These are phyloP conservation scores for Bombardia bombarda DNA, from an alignment of 495 filamentous ascomycete species.

Conservation along the genomic window DNA sequence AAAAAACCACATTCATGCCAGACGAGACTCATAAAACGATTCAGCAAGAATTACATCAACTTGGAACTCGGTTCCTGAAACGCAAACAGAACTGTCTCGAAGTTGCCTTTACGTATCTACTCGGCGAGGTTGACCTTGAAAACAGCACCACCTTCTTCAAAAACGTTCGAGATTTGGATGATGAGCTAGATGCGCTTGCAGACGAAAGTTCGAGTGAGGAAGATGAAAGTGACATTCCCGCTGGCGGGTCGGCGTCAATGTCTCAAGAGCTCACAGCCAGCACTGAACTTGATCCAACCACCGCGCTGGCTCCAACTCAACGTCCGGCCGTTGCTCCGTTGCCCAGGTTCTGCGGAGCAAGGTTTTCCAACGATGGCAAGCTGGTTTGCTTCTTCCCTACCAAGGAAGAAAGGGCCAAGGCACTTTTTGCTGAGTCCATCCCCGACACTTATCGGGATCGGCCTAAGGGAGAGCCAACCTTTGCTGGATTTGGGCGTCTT, in stretches of 20 bases:
- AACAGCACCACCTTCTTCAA: constrained; percentile 63
- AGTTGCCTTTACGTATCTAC: constrained; percentile 69
- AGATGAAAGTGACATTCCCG: constrained; percentile 57
- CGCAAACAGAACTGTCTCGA: constrained; percentile 73
- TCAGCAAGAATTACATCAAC: constrained; percentile 57
- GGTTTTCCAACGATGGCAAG: constrained; percentile 69
- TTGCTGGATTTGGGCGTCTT: constrained; percentile 84
- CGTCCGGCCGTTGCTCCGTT: constrained; percentile 70
- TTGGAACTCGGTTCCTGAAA: constrained; percentile 59
- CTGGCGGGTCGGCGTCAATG: constrained; percentile 44
- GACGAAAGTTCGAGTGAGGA: constrained; percentile 80
- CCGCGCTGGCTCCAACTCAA: constrained; percentile 49
- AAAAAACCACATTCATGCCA: constrained; percentile 71
- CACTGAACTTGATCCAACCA: constrained; percentile 36
- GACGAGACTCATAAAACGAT: constrained; percentile 59
- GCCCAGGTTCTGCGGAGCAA: constrained; percentile 64
- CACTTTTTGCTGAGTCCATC: constrained; percentile 51
- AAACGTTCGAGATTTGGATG: constrained; percentile 55
- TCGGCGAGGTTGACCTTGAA: constrained; percentile 74
- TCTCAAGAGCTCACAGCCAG: constrained; percentile 47
- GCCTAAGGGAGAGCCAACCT: constrained; percentile 58
- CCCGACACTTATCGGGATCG: constrained; percentile 54
- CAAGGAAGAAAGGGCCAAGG: constrained; percentile 63
- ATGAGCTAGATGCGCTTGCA: constrained; percentile 47
- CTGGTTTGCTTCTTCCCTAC: constrained; percentile 84